Evolutionary conservation across 768 basidiomycete genomes (phyloP), one percentile per base, ranked within the genome.

Genomic region (Suillus variegatus): DNA sequence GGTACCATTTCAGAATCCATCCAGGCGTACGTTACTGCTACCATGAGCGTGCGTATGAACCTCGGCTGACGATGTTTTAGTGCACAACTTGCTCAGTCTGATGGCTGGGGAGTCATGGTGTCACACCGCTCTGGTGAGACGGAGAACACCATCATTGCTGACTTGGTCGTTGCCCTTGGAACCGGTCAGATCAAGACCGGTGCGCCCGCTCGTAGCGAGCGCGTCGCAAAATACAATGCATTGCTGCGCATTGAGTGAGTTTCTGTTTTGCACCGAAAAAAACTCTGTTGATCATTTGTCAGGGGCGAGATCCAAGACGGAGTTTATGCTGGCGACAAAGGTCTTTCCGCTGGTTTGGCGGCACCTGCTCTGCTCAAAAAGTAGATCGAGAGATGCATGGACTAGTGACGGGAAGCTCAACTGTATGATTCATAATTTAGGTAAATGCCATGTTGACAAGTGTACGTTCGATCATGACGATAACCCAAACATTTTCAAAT

Each of bases 91-190:
- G 78, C 96, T 58, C 95, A 97, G 79, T 94, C 93, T 46, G 94
- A 94, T 74, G 92, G 92, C 63, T 99, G 97, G 97, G 96, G 95
- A 78, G 93, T 98, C 81, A 99, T 99, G 97, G 90, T 97, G 79
- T 98, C 96, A 62, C 97, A 99, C 86, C 95, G 97, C 71, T 94
- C 92, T 70, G 97, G 97, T 74, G 97, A 98, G 86, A 99, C 97
- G 43, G 96, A 97, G 82, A 95, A 94, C 83, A 96, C 94, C 63
- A 84, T 95, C 79, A 98, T 99, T 73, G 94, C 96, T 68, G 95
- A 98, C 80, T 89, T 98, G 70, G 88, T 90, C 68, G 95, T 99
- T 71, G 97, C 93, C 57, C 93, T 98, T 70, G 90, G 91, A 69
- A 86, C 85, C 66, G 95, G 95, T 68, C 92, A 97, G 81, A 97